Evolutionary conservation across 345 rosid species (phyloP), one percentile per base, ranked within the genome.

Genomic region (Geranium rotundifolium): DNA sequence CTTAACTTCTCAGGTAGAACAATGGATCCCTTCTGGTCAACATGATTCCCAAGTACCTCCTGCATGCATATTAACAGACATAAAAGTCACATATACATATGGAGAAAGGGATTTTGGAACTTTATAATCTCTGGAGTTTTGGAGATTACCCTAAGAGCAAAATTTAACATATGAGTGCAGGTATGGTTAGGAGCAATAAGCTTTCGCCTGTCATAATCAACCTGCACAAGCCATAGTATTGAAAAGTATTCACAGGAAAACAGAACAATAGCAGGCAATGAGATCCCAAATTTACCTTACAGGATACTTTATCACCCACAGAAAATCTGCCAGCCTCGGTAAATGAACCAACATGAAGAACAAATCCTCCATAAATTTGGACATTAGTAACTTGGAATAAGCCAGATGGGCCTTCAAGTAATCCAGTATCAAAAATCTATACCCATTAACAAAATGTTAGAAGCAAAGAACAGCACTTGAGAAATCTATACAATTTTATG

Each of bases 1-100:
- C 99, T 84, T 71, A 95, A 65, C 67, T 95, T 95, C 77, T 90
- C 99, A 61, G 95, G 96, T 63, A 95, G 95, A 76, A 95, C 97
- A 55, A 90, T 85, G 41, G 99, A 95, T 69, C 97, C 99, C 76
- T 95, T 90, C 81, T 90, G 97, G 74, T 95, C 97, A 73, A 95
- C 83, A 74, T 95, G 99, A 81, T 81, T 72, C 9, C 97, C 99
- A 52, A 95, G 90, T 27, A 90, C 95, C 76, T 95, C 89, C 99
- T 93, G 82, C 63, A 69, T 50, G 68, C 60, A 69, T 62, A 63
- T 50, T 27, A 46, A 34, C 41, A 34, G 41, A 34, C 6, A 5
- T 34, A 4, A 8, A 34, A 34, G 10, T 34, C 41, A 34, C 10
- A 34, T 8, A 34, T 34, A 34, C 41, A 4, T 34, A 34, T 8